phyloP scores from a whole-genome alignment of 768 basidiomycete genomes.

The Boletus reticulatus region DNA sequence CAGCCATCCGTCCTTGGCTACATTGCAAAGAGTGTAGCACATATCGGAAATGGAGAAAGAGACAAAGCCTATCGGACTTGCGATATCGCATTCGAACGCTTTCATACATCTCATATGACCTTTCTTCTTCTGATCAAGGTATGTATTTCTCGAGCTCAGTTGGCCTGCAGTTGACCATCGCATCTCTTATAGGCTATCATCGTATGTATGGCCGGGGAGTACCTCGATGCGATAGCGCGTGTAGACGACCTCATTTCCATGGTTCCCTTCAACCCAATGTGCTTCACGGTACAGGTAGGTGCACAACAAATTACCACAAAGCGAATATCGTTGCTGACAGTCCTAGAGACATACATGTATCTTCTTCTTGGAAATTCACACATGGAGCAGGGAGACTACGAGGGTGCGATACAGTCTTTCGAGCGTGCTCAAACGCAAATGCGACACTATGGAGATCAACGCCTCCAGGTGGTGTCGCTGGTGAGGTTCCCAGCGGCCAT shows the following conservation, averaged over 20 bases:
- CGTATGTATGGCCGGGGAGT: background rate
- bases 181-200: background rate
- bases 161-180: background rate
- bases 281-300: background rate
- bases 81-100: background rate
- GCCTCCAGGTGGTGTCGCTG: background rate
- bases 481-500: background rate
- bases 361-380: background rate
- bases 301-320: fast-evolving
- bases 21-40: background rate
- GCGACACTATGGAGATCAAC: background rate
- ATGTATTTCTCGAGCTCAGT: background rate
- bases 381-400: background rate
- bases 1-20: background rate
- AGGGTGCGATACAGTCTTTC: background rate
- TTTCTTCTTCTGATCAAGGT: background rate
- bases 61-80: background rate
- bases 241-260: background rate
- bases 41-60: background rate
- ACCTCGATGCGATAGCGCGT: background rate
- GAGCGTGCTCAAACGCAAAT: background rate
- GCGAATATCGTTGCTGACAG: background rate
- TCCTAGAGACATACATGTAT: background rate
- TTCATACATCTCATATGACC: background rate
- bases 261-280: background rate